Base-by-base conservation (phyloP, 208 protist genomes). In the Plasmodiophora brassicae region DNA sequence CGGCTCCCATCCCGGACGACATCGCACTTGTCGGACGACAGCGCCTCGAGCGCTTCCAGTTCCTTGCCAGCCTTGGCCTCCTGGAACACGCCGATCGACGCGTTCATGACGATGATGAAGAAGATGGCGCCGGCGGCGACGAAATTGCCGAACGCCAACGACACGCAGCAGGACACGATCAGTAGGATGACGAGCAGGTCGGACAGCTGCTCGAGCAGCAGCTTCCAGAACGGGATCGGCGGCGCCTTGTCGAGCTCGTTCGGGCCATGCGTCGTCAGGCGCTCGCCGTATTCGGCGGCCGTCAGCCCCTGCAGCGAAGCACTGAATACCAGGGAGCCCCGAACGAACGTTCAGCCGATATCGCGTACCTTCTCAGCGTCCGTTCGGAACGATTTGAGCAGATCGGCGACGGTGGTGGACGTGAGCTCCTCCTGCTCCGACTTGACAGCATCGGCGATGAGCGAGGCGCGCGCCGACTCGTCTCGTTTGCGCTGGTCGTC, bases 91-190 rank as follows among this genome's bases (percentile, higher is more conserved):
- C 96, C 95, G 45, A 98, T 94, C 35, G 94, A 89, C 0, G 96
- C 95, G 84, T 97, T 98, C n/a, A 96, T 46, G 1, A 96, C 91
- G 71, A 97, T 92, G 92, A 98, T 97, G n/a, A 96, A 88, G 10
- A 97, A 89, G 92, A 98, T 98, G 57, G 97, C 96, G 85, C 95
- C 93, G 0, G 95, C 94, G 89, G 97, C 96, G 0, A 97, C 94
- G 85, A 97, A 95, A 5, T 84, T 28, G 43, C 32, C 32, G 22
- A 84, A n/a, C 22, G 71, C 71, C 43, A 38, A 28, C 22, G 71
- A 28, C 10, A 84, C 71, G 28, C 32, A 45, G 22, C 32, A 28
- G 43, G 71, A 28, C 32, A 84, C 71, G 14, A 84, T 84, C 14
- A 84, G 28, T 38, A 84, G 32, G 28, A 84, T 84, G 71, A 84